phyloP scores from a whole-genome alignment of 805 yeast genomes.

The Ogataea nonfermentans region DNA sequence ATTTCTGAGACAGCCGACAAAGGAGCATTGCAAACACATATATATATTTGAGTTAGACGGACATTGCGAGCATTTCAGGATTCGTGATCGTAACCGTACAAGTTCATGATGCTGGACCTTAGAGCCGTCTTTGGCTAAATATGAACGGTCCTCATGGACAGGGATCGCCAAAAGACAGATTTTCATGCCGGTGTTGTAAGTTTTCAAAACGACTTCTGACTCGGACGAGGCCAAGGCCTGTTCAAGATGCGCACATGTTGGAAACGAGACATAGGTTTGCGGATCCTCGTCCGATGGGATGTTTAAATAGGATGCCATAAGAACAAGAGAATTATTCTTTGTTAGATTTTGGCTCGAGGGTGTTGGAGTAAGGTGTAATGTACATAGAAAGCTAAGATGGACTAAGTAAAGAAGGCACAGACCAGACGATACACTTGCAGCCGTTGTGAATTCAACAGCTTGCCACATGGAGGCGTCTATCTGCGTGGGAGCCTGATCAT shows the following conservation, averaged over 20 bases:
- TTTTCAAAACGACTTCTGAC: slow-evolving; percentile 45
- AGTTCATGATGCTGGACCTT: slow-evolving; percentile 38
- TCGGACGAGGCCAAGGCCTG: slow-evolving; percentile 50
- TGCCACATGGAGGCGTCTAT: neutral
- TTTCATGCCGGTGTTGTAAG: slow-evolving; percentile 51
- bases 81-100: slow-evolving; percentile 40
- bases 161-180: slow-evolving; percentile 36
- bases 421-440: too few relatives aligned
- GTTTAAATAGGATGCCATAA: slow-evolving; percentile 10
- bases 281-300: slow-evolving; percentile 19
- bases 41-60: slow-evolving; percentile 40
- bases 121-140: slow-evolving; percentile 38
- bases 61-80: slow-evolving; percentile 54
- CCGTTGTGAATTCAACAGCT: neutral
- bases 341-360: slow-evolving; percentile 9
- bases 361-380: slow-evolving; percentile 10
- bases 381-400: slow-evolving; percentile 3
- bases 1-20: slow-evolving; percentile 63
- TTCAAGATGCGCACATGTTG: slow-evolving; percentile 49
- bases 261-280: slow-evolving; percentile 33
- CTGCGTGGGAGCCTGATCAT: slow-evolving; percentile 14
- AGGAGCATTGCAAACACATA: slow-evolving; percentile 77
- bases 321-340: slow-evolving; percentile 11
- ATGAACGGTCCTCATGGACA: slow-evolving; percentile 18
- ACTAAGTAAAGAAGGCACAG: neutral